phyloP scores from a whole-genome alignment of 495 filamentous ascomycete species.

The Pseudevernia furfuracea region DNA sequence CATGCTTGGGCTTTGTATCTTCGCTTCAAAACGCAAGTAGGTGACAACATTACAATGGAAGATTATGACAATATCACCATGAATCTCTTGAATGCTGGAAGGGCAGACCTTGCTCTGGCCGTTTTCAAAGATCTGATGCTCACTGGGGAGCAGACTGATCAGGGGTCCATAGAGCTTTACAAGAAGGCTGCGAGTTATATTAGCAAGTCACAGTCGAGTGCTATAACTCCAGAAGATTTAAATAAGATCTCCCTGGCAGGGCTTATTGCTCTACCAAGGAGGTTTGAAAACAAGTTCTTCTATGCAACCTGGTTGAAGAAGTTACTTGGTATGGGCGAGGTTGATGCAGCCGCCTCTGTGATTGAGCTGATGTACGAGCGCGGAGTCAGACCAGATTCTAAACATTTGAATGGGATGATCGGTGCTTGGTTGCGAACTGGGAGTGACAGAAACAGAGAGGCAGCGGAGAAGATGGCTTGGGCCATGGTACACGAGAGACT shows the following conservation, averaged over 20 bases:
- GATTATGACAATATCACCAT: slow-evolving; percentile 67
- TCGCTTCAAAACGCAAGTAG: slow-evolving; percentile 51
- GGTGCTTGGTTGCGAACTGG: slow-evolving; percentile 64
- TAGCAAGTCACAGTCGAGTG: slow-evolving; percentile 42
- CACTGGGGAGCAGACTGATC: slow-evolving; percentile 42
- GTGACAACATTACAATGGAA: slow-evolving; percentile 56
- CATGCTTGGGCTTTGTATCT: slow-evolving; percentile 64
- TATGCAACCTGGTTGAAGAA: slow-evolving; percentile 76
- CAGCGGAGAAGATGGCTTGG: slow-evolving; percentile 67
- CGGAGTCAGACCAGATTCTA: slow-evolving; percentile 55
- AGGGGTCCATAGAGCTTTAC: slow-evolving; percentile 46
- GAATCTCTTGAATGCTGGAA: slow-evolving; percentile 51
- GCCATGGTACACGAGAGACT: slow-evolving; percentile 64
- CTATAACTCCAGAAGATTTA: slow-evolving; percentile 40
- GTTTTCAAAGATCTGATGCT: slow-evolving; percentile 85
- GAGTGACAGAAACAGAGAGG: slow-evolving; percentile 42
- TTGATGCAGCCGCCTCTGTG: slow-evolving; percentile 60
- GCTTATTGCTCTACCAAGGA: slow-evolving; percentile 49
- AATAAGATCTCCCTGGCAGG: slow-evolving; percentile 46
- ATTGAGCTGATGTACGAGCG: slow-evolving; percentile 59
- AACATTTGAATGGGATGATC: slow-evolving; percentile 68
- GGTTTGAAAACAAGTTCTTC: slow-evolving; percentile 69
- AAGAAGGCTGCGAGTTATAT: slow-evolving; percentile 37
- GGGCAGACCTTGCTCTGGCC: slow-evolving; percentile 56
- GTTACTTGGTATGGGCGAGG: slow-evolving; percentile 62